Evolutionary conservation across 2,329 filamentous ascomycete genomes (phyloP).

Genomic region (Bisporella sp.): DNA sequence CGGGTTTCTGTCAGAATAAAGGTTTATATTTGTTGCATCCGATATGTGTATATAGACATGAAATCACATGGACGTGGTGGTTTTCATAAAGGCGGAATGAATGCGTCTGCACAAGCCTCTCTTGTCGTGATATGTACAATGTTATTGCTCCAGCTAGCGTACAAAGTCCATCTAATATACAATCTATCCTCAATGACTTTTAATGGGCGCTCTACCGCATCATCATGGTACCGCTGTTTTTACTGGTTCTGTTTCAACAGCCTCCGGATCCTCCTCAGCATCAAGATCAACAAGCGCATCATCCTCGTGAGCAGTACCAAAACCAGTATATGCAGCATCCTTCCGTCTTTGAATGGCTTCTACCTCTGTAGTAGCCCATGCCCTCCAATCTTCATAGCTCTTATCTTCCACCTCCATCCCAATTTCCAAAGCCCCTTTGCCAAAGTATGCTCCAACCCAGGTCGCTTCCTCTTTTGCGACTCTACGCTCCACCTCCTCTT

Average conservation of each 20-base stretch:
- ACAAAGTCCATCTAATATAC: no score
- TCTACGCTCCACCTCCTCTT: constrained; percentile 74
- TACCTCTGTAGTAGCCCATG: constrained; percentile 56
- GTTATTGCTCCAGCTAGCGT: no score
- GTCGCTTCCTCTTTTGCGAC: constrained; percentile 84
- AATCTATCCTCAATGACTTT: no score
- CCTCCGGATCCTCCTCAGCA: no score
- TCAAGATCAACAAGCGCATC: constrained; percentile 6
- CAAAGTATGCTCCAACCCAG: constrained; percentile 82
- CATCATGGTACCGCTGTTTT: no score
- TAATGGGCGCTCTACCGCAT: no score
- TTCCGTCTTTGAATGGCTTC: constrained; percentile 33
- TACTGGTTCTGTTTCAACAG: no score
- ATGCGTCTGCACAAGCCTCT: no score
- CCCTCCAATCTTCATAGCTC: constrained; percentile 78
- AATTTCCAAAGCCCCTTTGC: constrained; percentile 65
- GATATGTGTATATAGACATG: not conserved
- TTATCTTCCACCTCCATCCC: constrained; percentile 77
- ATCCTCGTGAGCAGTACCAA: constrained; percentile 31
- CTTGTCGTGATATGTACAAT: no score
- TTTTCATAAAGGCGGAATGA: no score
- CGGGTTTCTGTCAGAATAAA: constrained; percentile 24
- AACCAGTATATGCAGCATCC: constrained; percentile 36
- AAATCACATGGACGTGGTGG: not conserved
- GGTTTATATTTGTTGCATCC: no score